Percentiles rank a stretch among this genome's conserved stretches.
Conservation (phyloP, 2,329 filamentous ascomycete species). For the Daldinia eschscholtzii region DNA sequence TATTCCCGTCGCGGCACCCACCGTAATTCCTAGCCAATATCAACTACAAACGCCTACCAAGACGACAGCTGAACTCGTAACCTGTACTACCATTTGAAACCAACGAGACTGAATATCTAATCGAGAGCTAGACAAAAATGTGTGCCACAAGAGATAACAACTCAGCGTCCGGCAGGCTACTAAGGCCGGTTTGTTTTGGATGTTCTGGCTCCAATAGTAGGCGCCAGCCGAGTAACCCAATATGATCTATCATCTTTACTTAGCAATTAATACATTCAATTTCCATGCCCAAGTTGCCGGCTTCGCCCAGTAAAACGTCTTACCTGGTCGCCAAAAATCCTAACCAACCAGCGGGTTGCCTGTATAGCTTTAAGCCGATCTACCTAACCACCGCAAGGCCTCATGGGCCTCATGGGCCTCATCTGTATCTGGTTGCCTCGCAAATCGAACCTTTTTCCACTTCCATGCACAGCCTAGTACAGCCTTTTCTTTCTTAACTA, state of each 20-base stretch:
- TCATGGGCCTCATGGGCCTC: background rate
- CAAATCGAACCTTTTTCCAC: background rate
- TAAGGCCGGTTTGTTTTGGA: background rate
- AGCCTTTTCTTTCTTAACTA: background rate
- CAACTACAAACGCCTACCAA: constrained; percentile 12
- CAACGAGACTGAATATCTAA: background rate
- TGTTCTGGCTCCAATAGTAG: constrained; percentile 5
- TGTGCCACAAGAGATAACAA: constrained; percentile 1
- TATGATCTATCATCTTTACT: constrained; percentile 14
- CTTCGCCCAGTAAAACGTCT: background rate
- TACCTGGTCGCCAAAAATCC: background rate
- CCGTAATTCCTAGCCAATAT: background rate
- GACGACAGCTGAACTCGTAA: background rate
- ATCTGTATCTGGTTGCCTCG: background rate
- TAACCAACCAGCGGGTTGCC: background rate
- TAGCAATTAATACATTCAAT: background rate
- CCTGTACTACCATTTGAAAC: background rate
- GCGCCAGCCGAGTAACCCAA: background rate
- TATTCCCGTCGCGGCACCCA: constrained; percentile 3
- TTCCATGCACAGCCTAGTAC: background rate
- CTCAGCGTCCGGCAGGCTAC: constrained; percentile 5
- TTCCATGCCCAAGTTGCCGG: background rate
- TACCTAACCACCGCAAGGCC: background rate
- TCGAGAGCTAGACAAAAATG: background rate
- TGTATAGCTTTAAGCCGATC: background rate